Evolutionary conservation across 2,329 filamentous ascomycete genomes (phyloP).

Genomic region (Scytalidium lignicola): DNA sequence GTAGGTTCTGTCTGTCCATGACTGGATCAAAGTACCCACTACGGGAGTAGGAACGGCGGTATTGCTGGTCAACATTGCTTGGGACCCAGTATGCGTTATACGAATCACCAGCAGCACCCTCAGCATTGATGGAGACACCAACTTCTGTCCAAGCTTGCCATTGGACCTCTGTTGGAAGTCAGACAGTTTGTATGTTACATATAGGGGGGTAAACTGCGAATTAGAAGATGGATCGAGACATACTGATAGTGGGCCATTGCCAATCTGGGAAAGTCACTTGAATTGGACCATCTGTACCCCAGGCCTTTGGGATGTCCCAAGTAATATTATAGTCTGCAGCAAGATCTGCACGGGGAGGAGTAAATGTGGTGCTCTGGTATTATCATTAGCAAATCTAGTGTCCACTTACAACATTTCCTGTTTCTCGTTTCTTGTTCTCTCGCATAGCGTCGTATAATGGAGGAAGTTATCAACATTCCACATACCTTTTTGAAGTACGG

Average conservation of each 20-base stretch:
- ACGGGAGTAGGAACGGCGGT: slow-evolving; percentile 32
- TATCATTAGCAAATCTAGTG: background rate
- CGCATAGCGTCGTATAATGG: too few relatives aligned
- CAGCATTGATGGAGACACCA: slow-evolving; percentile 30
- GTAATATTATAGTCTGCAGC: slow-evolving; percentile 30
- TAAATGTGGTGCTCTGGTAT: slow-evolving; percentile 31
- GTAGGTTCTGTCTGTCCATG: slow-evolving; percentile 18
- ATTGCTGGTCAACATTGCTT: slow-evolving; percentile 22
- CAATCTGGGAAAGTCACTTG: slow-evolving; percentile 35
- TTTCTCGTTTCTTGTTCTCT: background rate
- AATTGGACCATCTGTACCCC: slow-evolving; percentile 33
- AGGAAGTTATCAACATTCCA: slow-evolving; percentile 27
- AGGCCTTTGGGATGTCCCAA: slow-evolving; percentile 25
- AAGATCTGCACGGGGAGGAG: slow-evolving; percentile 24
- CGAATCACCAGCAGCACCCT: slow-evolving; percentile 31
- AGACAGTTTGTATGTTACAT: background rate
- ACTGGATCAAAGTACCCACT: slow-evolving; percentile 33
- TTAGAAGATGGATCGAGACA: slow-evolving; percentile 3
- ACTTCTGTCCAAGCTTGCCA: slow-evolving; percentile 30
- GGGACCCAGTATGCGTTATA: slow-evolving; percentile 33
- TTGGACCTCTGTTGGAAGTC: slow-evolving; percentile 2
- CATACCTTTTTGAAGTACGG: slow-evolving; percentile 15
- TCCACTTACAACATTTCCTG: background rate
- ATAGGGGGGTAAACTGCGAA: background rate
- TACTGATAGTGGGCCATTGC: slow-evolving; percentile 31